Conservation (phyloP, 192 early-diverging fungal species). For the Phycomyces nitens region DNA sequence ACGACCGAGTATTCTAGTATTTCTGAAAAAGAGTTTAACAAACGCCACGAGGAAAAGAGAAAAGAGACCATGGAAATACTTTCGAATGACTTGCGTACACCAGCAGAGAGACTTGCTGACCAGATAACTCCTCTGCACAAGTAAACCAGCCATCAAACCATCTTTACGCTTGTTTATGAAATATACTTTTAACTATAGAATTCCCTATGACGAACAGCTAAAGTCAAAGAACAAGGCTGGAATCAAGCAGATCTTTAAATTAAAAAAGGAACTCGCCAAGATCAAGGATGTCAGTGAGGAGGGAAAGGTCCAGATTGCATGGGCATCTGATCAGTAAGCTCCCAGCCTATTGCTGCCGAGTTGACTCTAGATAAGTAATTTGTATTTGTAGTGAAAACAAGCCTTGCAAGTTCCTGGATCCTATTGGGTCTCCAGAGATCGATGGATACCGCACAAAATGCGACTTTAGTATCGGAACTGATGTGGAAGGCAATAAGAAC, state of each 20-base stretch:
- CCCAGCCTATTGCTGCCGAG: background rate
- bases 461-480: conserved; percentile 69
- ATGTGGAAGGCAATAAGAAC: conserved; percentile 46
- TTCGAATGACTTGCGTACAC: conserved; percentile 39
- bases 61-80: background rate
- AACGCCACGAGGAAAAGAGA: conserved; percentile 4
- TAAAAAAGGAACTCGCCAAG: conserved; percentile 13
- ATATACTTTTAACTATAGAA: conserved; percentile 20
- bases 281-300: conserved; percentile 9
- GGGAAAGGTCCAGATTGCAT: conserved; percentile 23
- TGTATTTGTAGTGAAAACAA: conserved; percentile 1
- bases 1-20: conserved; percentile 12
- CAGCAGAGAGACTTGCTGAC: conserved; percentile 59
- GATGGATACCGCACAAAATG: conserved; percentile 72
- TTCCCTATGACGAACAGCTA: conserved; percentile 58
- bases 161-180: background rate
- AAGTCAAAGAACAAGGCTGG: conserved; percentile 37
- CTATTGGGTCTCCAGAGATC: conserved; percentile 56
- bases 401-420: conserved; percentile 22
- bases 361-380: background rate
- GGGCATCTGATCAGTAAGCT: conserved; percentile 34
- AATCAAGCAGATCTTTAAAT: conserved; percentile 5
- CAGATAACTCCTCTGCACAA: conserved; percentile 70
- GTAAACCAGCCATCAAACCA: conserved; percentile 18
- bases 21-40: conserved; percentile 7